Evolutionary conservation across 2,329 filamentous ascomycete genomes (phyloP).

Genomic region (Alternaria sp.): DNA sequence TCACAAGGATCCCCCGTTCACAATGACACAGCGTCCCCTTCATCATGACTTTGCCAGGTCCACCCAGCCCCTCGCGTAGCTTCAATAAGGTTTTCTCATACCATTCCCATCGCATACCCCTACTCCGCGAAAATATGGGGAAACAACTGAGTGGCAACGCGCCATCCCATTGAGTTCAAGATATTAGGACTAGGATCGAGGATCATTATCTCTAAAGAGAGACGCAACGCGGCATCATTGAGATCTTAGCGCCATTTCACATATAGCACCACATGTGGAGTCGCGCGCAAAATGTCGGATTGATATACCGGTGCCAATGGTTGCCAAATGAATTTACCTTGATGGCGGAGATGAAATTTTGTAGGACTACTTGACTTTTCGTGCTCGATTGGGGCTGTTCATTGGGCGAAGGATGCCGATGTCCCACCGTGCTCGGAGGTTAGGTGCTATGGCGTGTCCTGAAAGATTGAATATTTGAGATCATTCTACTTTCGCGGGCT

Average conservation of each 20-base stretch:
- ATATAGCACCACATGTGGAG: not conserved
- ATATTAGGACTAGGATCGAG: not conserved
- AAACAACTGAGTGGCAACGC: not conserved
- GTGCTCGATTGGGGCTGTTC: not conserved
- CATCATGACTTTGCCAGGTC: not conserved
- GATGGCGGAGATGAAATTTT: not conserved
- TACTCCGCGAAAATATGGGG: slow-evolving; percentile 5
- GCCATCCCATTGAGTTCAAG: not conserved
- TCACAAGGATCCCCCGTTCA: slow-evolving; percentile 1
- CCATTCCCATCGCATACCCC: not conserved
- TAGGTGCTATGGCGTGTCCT: not conserved
- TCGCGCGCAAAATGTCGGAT: not conserved
- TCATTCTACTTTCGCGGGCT: not conserved
- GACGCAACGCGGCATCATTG: not conserved
- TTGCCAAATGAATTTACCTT: not conserved
- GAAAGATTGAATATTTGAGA: not conserved
- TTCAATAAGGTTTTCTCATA: not conserved
- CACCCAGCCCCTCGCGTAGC: not conserved
- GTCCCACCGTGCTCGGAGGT: not conserved
- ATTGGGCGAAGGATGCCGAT: not conserved
- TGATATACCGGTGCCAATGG: not conserved
- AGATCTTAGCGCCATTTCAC: slow-evolving; percentile 3
- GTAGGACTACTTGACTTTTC: not conserved
- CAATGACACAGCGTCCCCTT: not conserved
- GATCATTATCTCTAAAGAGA: slow-evolving; percentile 2